A percentile compares a stretch with the other conserved stretches of the same genome.
These are phyloP conservation scores for Aureobasidium leucospermi DNA, from an alignment of 2,329 filamentous ascomycete genomes.

Conservation along the genomic window DNA sequence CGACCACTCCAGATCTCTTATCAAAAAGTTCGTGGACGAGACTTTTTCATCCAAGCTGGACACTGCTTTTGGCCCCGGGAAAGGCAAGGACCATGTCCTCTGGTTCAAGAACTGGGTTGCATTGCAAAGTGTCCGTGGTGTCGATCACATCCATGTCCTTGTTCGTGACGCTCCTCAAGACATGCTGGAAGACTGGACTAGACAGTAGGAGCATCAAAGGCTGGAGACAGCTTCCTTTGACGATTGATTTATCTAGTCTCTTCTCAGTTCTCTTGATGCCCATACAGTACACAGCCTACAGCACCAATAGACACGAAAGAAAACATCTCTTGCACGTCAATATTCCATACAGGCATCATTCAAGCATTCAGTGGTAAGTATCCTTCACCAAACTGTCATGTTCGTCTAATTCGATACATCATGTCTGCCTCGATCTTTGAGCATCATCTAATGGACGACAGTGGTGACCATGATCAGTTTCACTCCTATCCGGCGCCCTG, in stretches of 20 bases:
- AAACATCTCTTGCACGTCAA: background rate
- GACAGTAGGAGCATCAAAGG: background rate
- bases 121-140: slow-evolving; percentile 52
- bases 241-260: background rate
- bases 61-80: slow-evolving; percentile 16
- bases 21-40: slow-evolving; percentile 43
- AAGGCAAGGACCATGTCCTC: slow-evolving; percentile 41
- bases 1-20: slow-evolving; percentile 38
- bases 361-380: too few species aligned
- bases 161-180: slow-evolving; percentile 39
- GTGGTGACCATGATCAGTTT: too few species aligned
- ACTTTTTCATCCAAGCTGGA: slow-evolving; percentile 42
- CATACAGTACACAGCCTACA: too few species aligned
- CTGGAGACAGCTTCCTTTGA: background rate
- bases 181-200: slow-evolving; percentile 25
- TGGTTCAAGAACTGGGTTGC: slow-evolving; percentile 61
- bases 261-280: background rate
- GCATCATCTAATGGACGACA: too few species aligned
- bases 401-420: too few species aligned
- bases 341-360: too few species aligned
- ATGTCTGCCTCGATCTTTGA: too few species aligned
- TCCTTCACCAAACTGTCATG: too few species aligned
- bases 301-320: background rate
- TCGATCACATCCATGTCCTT: slow-evolving; percentile 52
- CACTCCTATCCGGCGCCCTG: too few species aligned